These are phyloP conservation scores for Coccomyxa sp. DNA, from an alignment of 139 green algal genomes.

Conservation along the genomic window DNA sequence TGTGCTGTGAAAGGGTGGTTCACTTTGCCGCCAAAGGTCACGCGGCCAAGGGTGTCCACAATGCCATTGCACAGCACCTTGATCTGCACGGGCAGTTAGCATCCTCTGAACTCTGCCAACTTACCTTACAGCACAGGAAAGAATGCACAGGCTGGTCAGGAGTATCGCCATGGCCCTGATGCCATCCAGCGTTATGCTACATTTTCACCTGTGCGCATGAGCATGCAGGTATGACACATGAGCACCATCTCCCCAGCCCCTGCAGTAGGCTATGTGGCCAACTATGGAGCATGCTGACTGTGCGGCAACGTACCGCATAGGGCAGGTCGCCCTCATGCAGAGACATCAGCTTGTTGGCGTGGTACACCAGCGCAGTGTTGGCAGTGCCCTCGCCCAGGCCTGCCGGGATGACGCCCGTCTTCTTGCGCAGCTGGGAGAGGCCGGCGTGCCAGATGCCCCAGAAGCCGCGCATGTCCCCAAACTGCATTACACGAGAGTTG, in stretches of 20 bases:
- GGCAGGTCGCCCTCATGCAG: slow-evolving; percentile 74
- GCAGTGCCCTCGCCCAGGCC: slow-evolving; percentile 26
- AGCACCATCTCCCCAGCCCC: too few species aligned
- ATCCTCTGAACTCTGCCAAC: too few species aligned
- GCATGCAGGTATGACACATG: too few species aligned
- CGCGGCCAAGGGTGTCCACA: slow-evolving; percentile 59
- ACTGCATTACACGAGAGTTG: slow-evolving; percentile 9
- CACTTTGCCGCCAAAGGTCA: slow-evolving; percentile 17
- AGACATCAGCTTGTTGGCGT: slow-evolving; percentile 63
- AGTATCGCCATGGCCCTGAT: too few species aligned
- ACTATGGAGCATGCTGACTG: too few species aligned
- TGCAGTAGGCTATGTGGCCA: too few species aligned
- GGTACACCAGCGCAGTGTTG: slow-evolving; percentile 71
- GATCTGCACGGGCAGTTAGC: slow-evolving; percentile 21
- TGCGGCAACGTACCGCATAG: slow-evolving; percentile 22
- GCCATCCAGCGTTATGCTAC: not conserved
- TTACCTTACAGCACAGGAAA: not conserved
- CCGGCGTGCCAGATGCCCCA: not conserved
- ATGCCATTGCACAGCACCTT: slow-evolving; percentile 51
- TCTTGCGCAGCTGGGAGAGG: slow-evolving; percentile 1
- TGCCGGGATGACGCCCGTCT: slow-evolving; percentile 7
- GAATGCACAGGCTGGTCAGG: not conserved
- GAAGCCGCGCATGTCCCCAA: slow-evolving; percentile 15
- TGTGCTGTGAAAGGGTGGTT: slow-evolving; percentile 73
- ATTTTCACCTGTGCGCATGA: not conserved